Evolutionary conservation across 768 basidiomycete species (phyloP).

Genomic region (Mycena amicta): DNA sequence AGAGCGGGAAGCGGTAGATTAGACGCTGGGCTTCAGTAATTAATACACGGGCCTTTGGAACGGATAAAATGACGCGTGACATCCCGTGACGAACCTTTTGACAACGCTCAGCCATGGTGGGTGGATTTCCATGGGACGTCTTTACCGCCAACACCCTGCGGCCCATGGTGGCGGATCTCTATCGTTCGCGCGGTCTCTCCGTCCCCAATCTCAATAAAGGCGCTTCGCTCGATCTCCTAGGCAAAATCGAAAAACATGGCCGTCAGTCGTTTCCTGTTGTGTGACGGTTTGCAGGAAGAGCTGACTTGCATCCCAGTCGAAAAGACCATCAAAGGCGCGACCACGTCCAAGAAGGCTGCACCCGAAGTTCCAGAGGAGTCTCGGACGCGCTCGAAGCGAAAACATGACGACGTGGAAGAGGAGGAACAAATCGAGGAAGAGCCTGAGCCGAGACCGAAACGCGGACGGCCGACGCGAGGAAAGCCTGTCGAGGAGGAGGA

Average conservation of each 20-base stretch:
- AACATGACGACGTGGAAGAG: conserved; percentile 9
- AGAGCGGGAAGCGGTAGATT: conserved; percentile 8
- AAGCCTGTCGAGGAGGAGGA: neutral
- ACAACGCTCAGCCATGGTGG: conserved; percentile 17
- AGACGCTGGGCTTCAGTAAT: neutral
- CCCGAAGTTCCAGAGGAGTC: neutral
- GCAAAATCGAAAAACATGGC: conserved; percentile 19
- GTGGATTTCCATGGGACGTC: conserved; percentile 13
- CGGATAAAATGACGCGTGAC: too few species aligned
- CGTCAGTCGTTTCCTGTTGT: conserved; percentile 7
- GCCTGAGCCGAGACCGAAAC: conserved; percentile 1
- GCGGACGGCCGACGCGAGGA: conserved; percentile 3
- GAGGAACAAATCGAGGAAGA: neutral
- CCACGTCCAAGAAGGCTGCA: neutral
- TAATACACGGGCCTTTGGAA: neutral
- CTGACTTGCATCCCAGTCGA: conserved; percentile 4
- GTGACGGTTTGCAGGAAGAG: neutral
- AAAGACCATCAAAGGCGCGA: conserved; percentile 5
- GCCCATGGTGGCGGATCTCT: conserved; percentile 15
- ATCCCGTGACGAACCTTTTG: neutral
- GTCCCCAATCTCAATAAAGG: neutral
- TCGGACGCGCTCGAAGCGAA: conserved; percentile 10
- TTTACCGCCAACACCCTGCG: conserved; percentile 18
- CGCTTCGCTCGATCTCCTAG: conserved; percentile 3
- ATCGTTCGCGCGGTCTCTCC: neutral